A percentile compares a stretch with the other conserved stretches of the same genome.
Conservation (phyloP, 306 rosid genomes). For the Spatholobus suberectus region DNA sequence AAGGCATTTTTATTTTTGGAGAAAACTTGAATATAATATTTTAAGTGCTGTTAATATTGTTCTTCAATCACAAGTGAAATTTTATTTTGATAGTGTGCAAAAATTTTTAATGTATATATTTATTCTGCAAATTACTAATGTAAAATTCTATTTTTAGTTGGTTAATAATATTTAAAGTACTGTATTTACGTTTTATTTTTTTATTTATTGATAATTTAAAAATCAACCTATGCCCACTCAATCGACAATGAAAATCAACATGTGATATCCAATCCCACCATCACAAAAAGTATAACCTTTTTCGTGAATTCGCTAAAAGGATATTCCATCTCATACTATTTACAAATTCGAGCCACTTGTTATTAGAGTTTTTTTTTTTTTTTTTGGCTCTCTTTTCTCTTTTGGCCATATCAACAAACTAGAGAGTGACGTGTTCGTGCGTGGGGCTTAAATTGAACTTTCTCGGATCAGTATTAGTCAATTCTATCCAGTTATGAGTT, state of each 20-base stretch:
- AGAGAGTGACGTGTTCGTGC: not conserved
- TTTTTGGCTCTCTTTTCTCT: not conserved
- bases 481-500: not conserved
- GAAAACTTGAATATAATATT: too few species aligned
- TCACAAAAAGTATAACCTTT: constrained; percentile 37
- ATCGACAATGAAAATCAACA: constrained; percentile 27
- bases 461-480: not conserved
- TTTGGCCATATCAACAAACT: not conserved
- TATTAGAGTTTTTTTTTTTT: not conserved
- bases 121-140: too few species aligned
- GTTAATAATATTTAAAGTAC: too few species aligned
- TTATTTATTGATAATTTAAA: not conserved
- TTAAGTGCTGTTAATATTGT: too few species aligned
- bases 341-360: not conserved
- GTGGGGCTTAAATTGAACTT: not conserved
- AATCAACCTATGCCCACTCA: constrained; percentile 25
- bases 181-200: too few species aligned
- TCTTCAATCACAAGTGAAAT: too few species aligned
- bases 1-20: constrained; percentile 10
- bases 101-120: too few species aligned
- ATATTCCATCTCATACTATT: constrained; percentile 6
- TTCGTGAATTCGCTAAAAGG: not conserved
- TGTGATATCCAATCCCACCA: constrained; percentile 34
- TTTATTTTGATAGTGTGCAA: too few species aligned
- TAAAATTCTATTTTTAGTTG: too few species aligned